These are phyloP conservation scores for Ceratocystis cacaofunesta DNA, from an alignment of 2,329 filamentous ascomycete species.

Conservation along the genomic window DNA sequence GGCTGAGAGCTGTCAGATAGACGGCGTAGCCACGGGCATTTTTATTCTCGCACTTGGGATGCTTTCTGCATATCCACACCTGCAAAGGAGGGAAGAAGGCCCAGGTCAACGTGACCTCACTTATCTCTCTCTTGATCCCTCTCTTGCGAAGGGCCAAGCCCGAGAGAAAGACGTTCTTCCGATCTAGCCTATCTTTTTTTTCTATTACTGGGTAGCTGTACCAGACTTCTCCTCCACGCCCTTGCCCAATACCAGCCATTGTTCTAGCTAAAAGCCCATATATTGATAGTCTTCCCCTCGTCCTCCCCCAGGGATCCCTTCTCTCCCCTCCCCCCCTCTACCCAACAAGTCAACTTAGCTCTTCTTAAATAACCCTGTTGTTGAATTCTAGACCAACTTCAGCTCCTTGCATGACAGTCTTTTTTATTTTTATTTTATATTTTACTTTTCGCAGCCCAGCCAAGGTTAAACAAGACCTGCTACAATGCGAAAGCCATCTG, in stretches of 20 bases:
- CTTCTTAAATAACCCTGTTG: not conserved
- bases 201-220: not conserved
- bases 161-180: not conserved
- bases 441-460: not conserved
- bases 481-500: no score
- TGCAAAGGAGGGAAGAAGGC: no score
- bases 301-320: not conserved
- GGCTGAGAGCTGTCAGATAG: not conserved
- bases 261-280: not conserved
- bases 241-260: slow-evolving; percentile 1
- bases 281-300: not conserved
- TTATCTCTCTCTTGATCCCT: not conserved
- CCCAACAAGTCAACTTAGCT: not conserved
- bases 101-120: not conserved
- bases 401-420: not conserved
- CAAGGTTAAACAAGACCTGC: not conserved
- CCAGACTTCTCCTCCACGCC: not conserved
- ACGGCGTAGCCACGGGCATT: not conserved
- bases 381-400: not conserved
- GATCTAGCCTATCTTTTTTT: not conserved
- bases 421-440: no score
- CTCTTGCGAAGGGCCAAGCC: not conserved
- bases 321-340: not conserved
- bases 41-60: not conserved
- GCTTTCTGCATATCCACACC: not conserved